Percentiles rank a stretch among this genome's conserved stretches.
Evolutionary conservation across 257 asterid species (phyloP).

Genomic region (Linderniella brevidens): DNA sequence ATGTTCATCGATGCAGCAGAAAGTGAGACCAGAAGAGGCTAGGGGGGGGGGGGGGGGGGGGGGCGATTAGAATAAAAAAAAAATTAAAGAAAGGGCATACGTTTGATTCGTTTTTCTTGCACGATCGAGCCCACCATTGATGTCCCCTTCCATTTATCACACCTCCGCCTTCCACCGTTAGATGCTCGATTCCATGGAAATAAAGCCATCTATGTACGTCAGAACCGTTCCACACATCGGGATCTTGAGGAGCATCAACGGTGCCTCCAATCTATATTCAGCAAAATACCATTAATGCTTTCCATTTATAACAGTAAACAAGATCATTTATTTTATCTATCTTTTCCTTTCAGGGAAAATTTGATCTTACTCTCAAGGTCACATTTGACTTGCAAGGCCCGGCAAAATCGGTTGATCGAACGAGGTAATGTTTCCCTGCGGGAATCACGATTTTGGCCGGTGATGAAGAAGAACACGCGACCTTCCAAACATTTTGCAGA

Average conservation of each 20-base stretch:
- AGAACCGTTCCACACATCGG: constrained; percentile 41
- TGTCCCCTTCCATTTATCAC: constrained; percentile 49
- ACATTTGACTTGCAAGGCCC: constrained; percentile 66
- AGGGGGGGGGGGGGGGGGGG: no score
- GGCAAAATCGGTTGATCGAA: constrained; percentile 33
- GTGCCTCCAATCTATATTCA: constrained; percentile 47
- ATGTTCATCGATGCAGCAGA: background rate
- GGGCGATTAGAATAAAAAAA: constrained; percentile 4
- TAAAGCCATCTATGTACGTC: constrained; percentile 65
- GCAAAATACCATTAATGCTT: background rate
- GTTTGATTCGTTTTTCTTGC: constrained; percentile 56
- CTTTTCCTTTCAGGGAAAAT: background rate
- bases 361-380: constrained; percentile 34
- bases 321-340: no score
- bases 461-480: constrained; percentile 35
- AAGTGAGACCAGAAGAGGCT: no score
- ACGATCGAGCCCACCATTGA: constrained; percentile 84
- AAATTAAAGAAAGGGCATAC: constrained; percentile 26
- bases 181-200: constrained; percentile 42
- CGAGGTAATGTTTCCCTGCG: constrained; percentile 20
- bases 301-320: background rate
- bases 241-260: constrained; percentile 52
- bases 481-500: constrained; percentile 43
- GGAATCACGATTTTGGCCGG: constrained; percentile 34
- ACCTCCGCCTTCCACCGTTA: constrained; percentile 69